Evolutionary conservation across 177 flowering plant genomes (phyloP), one percentile per base, ranked within the genome.

Genomic region (Vitis hybrid): DNA sequence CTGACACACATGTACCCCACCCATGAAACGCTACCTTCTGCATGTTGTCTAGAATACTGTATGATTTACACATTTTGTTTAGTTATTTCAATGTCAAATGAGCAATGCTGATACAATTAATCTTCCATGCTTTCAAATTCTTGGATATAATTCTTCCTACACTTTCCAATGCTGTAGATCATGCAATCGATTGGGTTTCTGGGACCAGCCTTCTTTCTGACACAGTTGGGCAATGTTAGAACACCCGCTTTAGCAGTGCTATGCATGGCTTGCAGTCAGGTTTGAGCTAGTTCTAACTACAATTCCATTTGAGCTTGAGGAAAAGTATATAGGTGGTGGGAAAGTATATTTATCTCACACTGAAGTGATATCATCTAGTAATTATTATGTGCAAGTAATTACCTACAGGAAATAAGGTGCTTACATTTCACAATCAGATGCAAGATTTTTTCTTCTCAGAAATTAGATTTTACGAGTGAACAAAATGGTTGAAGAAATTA

Each of bases 181-280:
- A 94, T 94, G 99, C 99, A 94, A 81, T 87, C 99, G 49, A 90
- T 94, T 67, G 97, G 99, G 64, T 94, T 94, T 80, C 78, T 94
- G 61, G 98, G 98, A 17, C 98, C 98, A n/a, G 98, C 98, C 60
- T 87, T 94, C 80, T 94, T 91, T 68, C 92, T 94, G 65, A 80
- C 99, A 13, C 97, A 89, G 77, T 85, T 94, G 71, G 89, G 97
- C 84, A 79, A 76, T 69, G 88, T 90, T 72, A 83, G 68, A 48
- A 88, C 97, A 60, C 98, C 98, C 72, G 88, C 91, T 57, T 57
- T 94, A 66, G 99, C 99, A 17, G 94, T 94, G 64, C 78, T 94
- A 56, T 94, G 99, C 89, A 94, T 94, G 99, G 94, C 98, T 56
- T 94, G 98, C 90, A 94, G 97, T 82, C 98, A 94, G 97, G 97